phyloP scores from a whole-genome alignment of 345 rosid species.

The Lagerstroemia speciosa region DNA sequence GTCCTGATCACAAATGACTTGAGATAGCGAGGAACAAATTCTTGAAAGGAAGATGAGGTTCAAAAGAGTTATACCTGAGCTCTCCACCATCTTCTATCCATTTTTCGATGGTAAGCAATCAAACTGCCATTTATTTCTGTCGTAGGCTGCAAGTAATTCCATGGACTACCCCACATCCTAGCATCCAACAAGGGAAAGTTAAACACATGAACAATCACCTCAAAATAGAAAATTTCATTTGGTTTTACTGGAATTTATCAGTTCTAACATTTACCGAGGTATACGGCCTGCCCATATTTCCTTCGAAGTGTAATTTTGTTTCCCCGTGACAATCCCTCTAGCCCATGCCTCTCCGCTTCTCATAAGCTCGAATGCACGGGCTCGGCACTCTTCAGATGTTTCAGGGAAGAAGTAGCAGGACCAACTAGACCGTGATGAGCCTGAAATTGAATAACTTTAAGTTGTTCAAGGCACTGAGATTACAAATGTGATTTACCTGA shows the following conservation, averaged over 20 bases:
- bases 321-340: slow-evolving; percentile 48
- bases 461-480: neutral
- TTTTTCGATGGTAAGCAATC: slow-evolving; percentile 57
- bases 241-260: no score
- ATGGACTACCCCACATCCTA: slow-evolving; percentile 84
- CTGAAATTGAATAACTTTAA: slow-evolving; percentile 15
- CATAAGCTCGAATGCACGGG: slow-evolving; percentile 48
- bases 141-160: slow-evolving; percentile 83
- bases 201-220: no score
- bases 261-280: no score
- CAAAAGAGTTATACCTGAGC: slow-evolving; percentile 43
- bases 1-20: no score
- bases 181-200: no score
- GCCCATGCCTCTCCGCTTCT: slow-evolving; percentile 52
- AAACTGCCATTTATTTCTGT: slow-evolving; percentile 86
- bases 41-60: neutral
- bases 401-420: slow-evolving; percentile 90
- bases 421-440: slow-evolving; percentile 61
- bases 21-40: no score
- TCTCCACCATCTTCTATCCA: slow-evolving; percentile 97
- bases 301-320: slow-evolving; percentile 67
- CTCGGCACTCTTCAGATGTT: slow-evolving; percentile 67
- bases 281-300: slow-evolving; percentile 65
- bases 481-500: neutral
- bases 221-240: no score